phyloP scores from a whole-genome alignment of 768 basidiomycete species.

The Asterophora parasitica region DNA sequence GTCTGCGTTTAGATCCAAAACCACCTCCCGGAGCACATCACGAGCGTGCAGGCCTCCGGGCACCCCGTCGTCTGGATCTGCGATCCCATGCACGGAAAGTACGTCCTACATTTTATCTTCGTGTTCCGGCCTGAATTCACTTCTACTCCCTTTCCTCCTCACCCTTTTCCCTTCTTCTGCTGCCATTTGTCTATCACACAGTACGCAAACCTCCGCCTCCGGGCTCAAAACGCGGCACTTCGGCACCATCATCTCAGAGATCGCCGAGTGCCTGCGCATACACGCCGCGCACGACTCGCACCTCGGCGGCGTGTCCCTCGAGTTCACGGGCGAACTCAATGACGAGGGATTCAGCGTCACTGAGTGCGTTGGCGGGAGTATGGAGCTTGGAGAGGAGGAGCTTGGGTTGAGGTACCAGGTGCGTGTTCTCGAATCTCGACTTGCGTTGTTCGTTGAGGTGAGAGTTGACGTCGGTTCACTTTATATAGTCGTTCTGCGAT shows the following conservation, averaged over 20 bases:
- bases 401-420: constrained; percentile 89
- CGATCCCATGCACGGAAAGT: constrained; percentile 99
- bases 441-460: neutral
- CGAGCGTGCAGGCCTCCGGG: constrained; percentile 68
- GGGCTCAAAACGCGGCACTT: constrained; percentile 92
- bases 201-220: constrained; percentile 74
- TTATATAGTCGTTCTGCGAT: constrained; percentile 79
- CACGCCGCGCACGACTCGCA: constrained; percentile 71
- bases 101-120: constrained; percentile 24
- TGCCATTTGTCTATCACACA: too few relatives aligned
- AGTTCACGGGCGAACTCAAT: constrained; percentile 89
- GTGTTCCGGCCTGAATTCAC: neutral
- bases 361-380: constrained; percentile 94
- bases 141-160: neutral
- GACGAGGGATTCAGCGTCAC: constrained; percentile 93
- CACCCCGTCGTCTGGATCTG: constrained; percentile 94
- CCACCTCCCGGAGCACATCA: constrained; percentile 76
- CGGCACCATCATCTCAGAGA: constrained; percentile 81
- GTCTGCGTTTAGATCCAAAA: constrained; percentile 72
- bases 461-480: neutral
- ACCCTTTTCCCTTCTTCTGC: too few relatives aligned
- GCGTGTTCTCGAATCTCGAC: too few relatives aligned
- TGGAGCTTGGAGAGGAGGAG: constrained; percentile 88
- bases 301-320: constrained; percentile 80
- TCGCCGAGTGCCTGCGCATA: constrained; percentile 76